Percentiles rank a stretch among this genome's conserved stretches.
phyloP scores from a whole-genome alignment of 2,329 filamentous ascomycete species.

The Diaporthe eres region DNA sequence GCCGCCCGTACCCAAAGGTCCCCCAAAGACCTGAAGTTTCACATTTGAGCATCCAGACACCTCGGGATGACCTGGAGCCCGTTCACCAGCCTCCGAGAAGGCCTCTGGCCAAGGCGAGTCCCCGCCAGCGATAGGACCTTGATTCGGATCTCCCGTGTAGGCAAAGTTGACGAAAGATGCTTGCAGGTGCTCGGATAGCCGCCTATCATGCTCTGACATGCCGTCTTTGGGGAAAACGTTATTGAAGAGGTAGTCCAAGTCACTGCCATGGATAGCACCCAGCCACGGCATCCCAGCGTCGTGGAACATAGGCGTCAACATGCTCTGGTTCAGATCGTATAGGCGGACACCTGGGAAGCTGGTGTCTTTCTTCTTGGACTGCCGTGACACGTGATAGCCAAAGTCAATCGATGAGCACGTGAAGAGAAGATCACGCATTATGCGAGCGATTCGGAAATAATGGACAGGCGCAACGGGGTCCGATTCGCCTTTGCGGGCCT shows the following conservation, averaged over 20 bases:
- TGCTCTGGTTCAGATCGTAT: constrained; percentile 50
- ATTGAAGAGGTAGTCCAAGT: constrained; percentile 48
- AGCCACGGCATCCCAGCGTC: constrained; percentile 47
- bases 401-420: constrained; percentile 46
- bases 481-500: constrained; percentile 40
- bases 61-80: neutral
- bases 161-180: constrained; percentile 46
- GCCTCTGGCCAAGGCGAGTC: constrained; percentile 44
- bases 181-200: constrained; percentile 42
- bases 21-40: constrained; percentile 45
- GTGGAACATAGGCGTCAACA: constrained; percentile 46
- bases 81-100: constrained; percentile 33
- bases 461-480: constrained; percentile 45
- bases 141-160: constrained; percentile 44
- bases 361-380: constrained; percentile 30
- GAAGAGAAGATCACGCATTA: constrained; percentile 46
- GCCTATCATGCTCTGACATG: constrained; percentile 41
- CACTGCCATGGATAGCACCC: constrained; percentile 46
- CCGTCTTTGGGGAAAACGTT: constrained; percentile 43
- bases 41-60: constrained; percentile 3
- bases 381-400: constrained; percentile 40
- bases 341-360: constrained; percentile 43
- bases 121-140: neutral
- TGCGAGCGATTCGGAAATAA: constrained; percentile 45
- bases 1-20: constrained; percentile 44